phyloP scores from a whole-genome alignment of 2,329 filamentous ascomycete species.

The Epicoccum nigrum region DNA sequence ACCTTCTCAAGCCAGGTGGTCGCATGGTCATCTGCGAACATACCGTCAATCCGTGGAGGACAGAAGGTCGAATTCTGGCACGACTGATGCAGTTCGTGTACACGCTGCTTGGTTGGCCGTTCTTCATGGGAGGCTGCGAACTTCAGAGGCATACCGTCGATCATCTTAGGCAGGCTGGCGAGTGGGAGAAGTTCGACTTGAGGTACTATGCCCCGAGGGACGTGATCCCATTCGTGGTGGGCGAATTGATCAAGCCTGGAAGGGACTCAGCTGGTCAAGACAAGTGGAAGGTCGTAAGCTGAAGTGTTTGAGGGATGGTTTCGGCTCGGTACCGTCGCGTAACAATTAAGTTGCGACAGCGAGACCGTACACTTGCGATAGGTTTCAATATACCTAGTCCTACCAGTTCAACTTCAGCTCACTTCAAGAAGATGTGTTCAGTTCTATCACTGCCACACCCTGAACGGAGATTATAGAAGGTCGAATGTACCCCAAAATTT shows the following conservation, averaged over 20 bases:
- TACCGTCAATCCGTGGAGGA: slow-evolving; percentile 58
- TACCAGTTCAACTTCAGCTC: too few species aligned
- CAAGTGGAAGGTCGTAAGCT: slow-evolving; percentile 29
- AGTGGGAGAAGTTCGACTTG: slow-evolving; percentile 59
- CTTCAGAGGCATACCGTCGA: slow-evolving; percentile 57
- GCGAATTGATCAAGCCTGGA: slow-evolving; percentile 47
- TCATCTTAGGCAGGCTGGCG: slow-evolving; percentile 52
- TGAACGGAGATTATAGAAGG: too few species aligned
- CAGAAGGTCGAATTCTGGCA: slow-evolving; percentile 54
- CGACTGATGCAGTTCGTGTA: slow-evolving; percentile 55
- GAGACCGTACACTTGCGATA: too few species aligned
- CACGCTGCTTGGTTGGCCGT: slow-evolving; percentile 56
- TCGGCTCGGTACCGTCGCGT: too few species aligned
- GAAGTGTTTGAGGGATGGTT: slow-evolving; percentile 26
- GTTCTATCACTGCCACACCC: too few species aligned
- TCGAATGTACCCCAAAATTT: too few species aligned
- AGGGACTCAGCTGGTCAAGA: slow-evolving; percentile 48
- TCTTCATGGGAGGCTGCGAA: slow-evolving; percentile 59
- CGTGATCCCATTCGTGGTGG: slow-evolving; percentile 45
- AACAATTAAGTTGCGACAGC: too few species aligned
- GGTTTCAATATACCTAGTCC: too few species aligned
- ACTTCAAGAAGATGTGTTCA: too few species aligned
- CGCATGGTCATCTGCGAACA: slow-evolving; percentile 63
- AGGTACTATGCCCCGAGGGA: slow-evolving; percentile 43
- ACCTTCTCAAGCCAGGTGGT: slow-evolving; percentile 60